These are phyloP conservation scores for Acrocalymma vagum DNA, from an alignment of 2,329 filamentous ascomycete species.

Conservation along the genomic window DNA sequence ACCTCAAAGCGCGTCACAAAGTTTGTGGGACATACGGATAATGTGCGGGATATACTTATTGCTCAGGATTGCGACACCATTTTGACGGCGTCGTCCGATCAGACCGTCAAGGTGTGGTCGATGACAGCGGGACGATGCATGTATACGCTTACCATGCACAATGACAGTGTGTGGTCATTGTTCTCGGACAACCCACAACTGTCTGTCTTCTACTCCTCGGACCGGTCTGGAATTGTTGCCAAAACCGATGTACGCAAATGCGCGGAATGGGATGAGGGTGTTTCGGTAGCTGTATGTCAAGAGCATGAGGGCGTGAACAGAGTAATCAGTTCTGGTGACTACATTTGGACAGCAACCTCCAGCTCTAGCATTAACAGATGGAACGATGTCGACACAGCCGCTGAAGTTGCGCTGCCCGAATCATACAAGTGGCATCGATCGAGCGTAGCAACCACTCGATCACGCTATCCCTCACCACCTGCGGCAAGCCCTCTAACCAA, in stretches of 20 bases:
- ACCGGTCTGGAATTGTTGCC: slow-evolving; percentile 90
- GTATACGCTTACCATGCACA: slow-evolving; percentile 99
- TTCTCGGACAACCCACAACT: slow-evolving; percentile 88
- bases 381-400: slow-evolving; percentile 83
- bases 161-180: slow-evolving; percentile 96
- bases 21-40: slow-evolving; percentile 96
- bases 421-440: slow-evolving; percentile 62
- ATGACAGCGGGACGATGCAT: slow-evolving; percentile 94
- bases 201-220: slow-evolving; percentile 91
- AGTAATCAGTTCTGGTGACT: slow-evolving; percentile 70
- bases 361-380: slow-evolving; percentile 93
- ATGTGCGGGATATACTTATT: slow-evolving; percentile 88
- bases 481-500: slow-evolving; percentile 41
- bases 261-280: slow-evolving; percentile 82
- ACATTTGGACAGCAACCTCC: slow-evolving; percentile 89
- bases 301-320: slow-evolving; percentile 85
- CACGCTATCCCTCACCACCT: slow-evolving; percentile 51
- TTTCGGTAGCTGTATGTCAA: slow-evolving; percentile 89
- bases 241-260: slow-evolving; percentile 89
- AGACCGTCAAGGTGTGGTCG: slow-evolving; percentile 98
- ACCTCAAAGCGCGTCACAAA: slow-evolving; percentile 92
- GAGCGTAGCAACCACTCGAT: slow-evolving; percentile 56
- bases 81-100: slow-evolving; percentile 92
- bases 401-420: slow-evolving; percentile 69
- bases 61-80: slow-evolving; percentile 90